Evolutionary conservation across 176 grass and related monocot genomes (phyloP).

Genomic region (Oryza glumipatula): DNA sequence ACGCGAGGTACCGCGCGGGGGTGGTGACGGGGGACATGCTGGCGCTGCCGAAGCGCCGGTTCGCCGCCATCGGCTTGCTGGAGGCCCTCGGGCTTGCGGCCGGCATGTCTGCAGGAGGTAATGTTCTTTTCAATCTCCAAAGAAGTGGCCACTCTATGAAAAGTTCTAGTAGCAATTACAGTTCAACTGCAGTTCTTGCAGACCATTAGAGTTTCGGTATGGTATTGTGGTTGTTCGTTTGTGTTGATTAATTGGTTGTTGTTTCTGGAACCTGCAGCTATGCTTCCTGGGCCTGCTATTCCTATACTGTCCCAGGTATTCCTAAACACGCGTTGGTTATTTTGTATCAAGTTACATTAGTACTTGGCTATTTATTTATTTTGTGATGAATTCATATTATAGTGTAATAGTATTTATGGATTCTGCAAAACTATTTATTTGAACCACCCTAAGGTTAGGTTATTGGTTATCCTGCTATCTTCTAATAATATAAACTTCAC

Average conservation of each 20-base stretch:
- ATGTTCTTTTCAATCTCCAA: background rate
- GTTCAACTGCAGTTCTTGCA: background rate
- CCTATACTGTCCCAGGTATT: conserved; percentile 94
- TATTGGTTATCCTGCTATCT: background rate
- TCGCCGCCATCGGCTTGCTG: conserved; percentile 71
- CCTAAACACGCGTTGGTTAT: background rate
- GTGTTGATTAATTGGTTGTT: conserved; percentile 13
- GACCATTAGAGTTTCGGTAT: background rate
- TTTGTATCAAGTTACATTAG: background rate
- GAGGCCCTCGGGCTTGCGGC: conserved; percentile 89
- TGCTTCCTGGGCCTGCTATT: conserved; percentile 91
- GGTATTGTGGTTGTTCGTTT: background rate
- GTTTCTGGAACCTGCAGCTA: conserved; percentile 55
- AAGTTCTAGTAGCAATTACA: background rate
- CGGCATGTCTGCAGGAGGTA: conserved; percentile 92
- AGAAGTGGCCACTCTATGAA: background rate
- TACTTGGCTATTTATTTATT: background rate
- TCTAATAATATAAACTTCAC: background rate
- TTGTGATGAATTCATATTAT: background rate
- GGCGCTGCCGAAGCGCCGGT: conserved; percentile 58
- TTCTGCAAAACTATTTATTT: no score
- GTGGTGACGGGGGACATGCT: conserved; percentile 80
- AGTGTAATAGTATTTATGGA: background rate
- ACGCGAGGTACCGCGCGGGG: conserved; percentile 54
- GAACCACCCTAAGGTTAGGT: no score